Evolutionary conservation across 768 basidiomycete genomes (phyloP), one percentile per base, ranked within the genome.

Genomic region (Suillus cothurnatus): DNA sequence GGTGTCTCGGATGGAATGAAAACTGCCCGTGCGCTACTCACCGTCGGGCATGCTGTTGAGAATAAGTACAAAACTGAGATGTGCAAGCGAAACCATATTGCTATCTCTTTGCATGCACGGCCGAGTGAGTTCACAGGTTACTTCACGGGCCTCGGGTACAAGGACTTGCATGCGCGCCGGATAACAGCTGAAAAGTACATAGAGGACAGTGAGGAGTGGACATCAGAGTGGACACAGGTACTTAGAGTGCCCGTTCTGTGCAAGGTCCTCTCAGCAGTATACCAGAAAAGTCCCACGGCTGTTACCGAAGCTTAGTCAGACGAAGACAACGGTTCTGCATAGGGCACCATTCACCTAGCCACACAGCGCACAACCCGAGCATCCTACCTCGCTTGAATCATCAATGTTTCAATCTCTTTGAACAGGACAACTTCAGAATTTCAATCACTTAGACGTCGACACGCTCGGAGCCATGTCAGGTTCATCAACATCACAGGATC

Each of bases 1-100:
- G 92, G 93, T 15, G 82, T 95, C n/a, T 70, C 81, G 0, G 86
- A 90, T 47, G 97, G 96, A 5, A 94, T 97, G 90, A 97, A 97
- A 77, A 90, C 94, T 0, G 85, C 95, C 1, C 84, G 94, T 0
- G 93, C 92, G 0, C 81, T 97, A 65, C 79, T 97, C 26, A 77
- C 84, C 0, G 85, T 98, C 26, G 97, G 96, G 0, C 88, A 85
- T 65, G 92, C 91, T 0, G 86, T 98, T 39, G 97, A 99, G 79
- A 84, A 87, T 59, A 96, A 99, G 80, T 92, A 95, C 81, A 92
- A 95, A 75, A 88, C 93, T 3, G 84, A 92, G 73, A 87, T 94
- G 72, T 90, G 89, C 79, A 87, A 84, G 71, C 82, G 81, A 70
- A 83, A 87, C 73, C 81, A 86, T 45, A 88, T 93, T 32, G 78